Percentiles rank a stretch among this genome's conserved stretches.
Evolutionary conservation across 805 yeast species (phyloP).

Genomic region (Metschnikowia bowlesiae): DNA sequence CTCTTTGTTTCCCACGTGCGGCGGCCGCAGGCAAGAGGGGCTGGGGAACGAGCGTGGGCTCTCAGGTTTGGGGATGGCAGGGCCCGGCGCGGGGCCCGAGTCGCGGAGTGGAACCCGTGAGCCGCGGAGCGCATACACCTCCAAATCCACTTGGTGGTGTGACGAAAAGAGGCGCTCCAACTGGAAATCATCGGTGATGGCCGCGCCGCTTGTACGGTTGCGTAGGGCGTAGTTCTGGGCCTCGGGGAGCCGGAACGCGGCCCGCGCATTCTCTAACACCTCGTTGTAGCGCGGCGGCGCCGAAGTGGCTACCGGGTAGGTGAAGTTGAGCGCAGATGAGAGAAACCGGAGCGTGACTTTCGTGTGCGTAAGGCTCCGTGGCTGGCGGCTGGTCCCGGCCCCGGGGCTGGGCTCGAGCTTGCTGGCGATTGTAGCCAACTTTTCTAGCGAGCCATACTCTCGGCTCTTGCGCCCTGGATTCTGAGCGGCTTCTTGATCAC

Average conservation of each 20-base stretch:
- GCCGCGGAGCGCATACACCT: conserved; percentile 26
- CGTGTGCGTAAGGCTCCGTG: background rate
- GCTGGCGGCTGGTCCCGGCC: background rate
- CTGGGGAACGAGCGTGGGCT: background rate
- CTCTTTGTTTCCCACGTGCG: conserved; percentile 19
- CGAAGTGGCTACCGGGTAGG: conserved; percentile 57
- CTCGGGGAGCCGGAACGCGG: conserved; percentile 51
- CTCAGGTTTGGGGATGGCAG: background rate
- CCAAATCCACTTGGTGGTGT: conserved; percentile 32
- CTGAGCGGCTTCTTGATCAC: background rate
- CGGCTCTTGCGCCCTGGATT: background rate
- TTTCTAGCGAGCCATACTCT: background rate
- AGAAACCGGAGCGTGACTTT: conserved; percentile 46
- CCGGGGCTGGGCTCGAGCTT: conserved; percentile 1
- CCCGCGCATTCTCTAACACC: conserved; percentile 69
- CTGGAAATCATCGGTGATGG: conserved; percentile 32
- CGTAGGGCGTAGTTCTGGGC: conserved; percentile 24
- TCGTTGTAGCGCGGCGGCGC: conserved; percentile 81
- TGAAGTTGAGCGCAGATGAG: conserved; percentile 55
- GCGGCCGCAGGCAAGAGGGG: conserved; percentile 35
- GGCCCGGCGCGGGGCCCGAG: background rate
- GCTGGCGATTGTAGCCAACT: conserved; percentile 1
- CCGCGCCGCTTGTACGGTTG: conserved; percentile 21
- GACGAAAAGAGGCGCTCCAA: conserved; percentile 34
- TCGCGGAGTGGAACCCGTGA: conserved; percentile 1